Evolutionary conservation across 225 moss, liverwort and hornwort genomes (phyloP), one percentile per base, ranked within the genome.

Genomic region (Pleurozium schreberi): DNA sequence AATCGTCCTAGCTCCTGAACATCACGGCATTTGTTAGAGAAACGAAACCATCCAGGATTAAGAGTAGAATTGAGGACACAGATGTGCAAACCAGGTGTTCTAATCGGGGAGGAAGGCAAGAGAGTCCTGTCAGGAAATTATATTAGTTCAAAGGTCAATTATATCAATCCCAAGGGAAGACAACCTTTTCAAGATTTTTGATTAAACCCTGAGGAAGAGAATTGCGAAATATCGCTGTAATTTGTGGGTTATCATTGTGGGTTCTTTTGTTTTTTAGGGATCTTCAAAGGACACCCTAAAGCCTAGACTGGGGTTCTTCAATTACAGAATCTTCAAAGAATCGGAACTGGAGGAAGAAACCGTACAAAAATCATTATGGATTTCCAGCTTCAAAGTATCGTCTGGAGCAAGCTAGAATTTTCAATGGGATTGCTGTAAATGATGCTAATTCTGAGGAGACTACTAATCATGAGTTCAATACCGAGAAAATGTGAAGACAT

Each of bases 1-100:
- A 10, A 84, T 49, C 45, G 38, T 52, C 76, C 74, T 45, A 92
- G 84, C 87, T 89, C 90, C 92, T 92, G 89, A n/a, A 87, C 84
- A 80, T 80, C 68, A 61, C 53, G 45, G 13, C 68, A 69, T n/a
- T n/a, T 60, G 22, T 88, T 50, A 90, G 71, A 2, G 50, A 38
- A 70, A 82, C 23, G 20, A 38, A 71, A 78, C 18, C n/a, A 16
- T 70, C 36, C 49, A 30, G 25, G 61, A 34, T n/a, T 45, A 7
- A 33, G 31, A 61, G 45, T 14, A 47, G 55, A 38, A 57, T 17
- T 25, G 78, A 78, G n/a, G 21, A 50, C 38, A 23, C 15, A 55
- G 4, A n/a, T 18, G 50, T 76, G 38, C 53, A 36, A 53, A 53
- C 22, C 38, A 53, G 14, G 38, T 38, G 53, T 15, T 25, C 2